These are phyloP conservation scores for Xylariaceae sp. DNA, from an alignment of 2,329 filamentous ascomycete genomes.

Conservation along the genomic window DNA sequence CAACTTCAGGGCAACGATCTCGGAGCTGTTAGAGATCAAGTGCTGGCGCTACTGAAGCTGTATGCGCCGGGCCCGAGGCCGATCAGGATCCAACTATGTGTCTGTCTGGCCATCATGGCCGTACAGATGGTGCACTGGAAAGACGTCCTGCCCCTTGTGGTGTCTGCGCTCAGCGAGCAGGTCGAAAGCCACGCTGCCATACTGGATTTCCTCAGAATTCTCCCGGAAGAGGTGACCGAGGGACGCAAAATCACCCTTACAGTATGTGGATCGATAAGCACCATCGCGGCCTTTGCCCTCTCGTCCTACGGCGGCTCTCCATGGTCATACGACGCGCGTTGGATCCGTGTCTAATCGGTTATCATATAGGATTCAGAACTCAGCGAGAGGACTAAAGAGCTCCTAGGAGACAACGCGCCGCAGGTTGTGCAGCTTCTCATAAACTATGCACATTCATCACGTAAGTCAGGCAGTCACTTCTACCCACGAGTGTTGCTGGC, in stretches of 20 bases:
- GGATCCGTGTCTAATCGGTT: constrained; percentile 38
- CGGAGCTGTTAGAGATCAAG: constrained; percentile 70
- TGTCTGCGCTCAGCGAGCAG: constrained; percentile 68
- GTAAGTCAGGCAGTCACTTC: constrained; percentile 41
- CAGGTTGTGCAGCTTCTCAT: constrained; percentile 82
- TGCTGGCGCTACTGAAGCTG: constrained; percentile 71
- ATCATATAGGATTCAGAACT: constrained; percentile 87
- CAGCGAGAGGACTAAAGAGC: constrained; percentile 72
- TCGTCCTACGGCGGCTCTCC: constrained; percentile 17
- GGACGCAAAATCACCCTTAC: constrained; percentile 98
- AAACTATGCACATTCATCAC: constrained; percentile 85
- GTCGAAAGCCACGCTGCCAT: constrained; percentile 77
- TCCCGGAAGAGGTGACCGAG: constrained; percentile 98
- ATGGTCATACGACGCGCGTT: constrained; percentile 23
- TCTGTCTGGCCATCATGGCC: constrained; percentile 87
- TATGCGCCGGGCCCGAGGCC: constrained; percentile 78
- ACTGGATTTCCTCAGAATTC: constrained; percentile 90
- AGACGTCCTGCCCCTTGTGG: constrained; percentile 77
- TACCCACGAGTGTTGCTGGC: too few relatives aligned
- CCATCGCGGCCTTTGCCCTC: constrained; percentile 33
- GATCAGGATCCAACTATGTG: constrained; percentile 85
- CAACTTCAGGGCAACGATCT: constrained; percentile 75
- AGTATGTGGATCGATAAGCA: constrained; percentile 70
- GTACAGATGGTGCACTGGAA: constrained; percentile 97
- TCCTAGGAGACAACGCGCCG: constrained; percentile 83